A percentile compares a stretch with the other conserved stretches of the same genome.
phyloP scores from a whole-genome alignment of 306 rosid genomes.

The Dalbergia oliveri region DNA sequence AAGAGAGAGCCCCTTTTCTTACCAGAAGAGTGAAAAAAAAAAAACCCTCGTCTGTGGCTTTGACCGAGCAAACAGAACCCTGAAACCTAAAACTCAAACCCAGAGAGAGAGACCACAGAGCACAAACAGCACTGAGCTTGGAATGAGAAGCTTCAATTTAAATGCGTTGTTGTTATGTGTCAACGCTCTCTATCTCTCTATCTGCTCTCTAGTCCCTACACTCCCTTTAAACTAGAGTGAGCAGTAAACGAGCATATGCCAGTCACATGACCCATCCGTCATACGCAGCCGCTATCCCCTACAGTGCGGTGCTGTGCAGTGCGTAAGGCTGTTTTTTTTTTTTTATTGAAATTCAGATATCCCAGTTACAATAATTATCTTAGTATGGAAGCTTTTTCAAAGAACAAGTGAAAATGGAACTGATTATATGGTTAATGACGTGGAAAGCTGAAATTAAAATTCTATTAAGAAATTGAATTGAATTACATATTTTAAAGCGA shows the following conservation, averaged over 20 bases:
- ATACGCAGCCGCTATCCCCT: background rate
- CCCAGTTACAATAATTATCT: no score
- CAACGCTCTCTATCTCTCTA: conserved; percentile 1
- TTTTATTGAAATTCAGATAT: no score
- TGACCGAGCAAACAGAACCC: conserved; percentile 33
- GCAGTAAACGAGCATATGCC: no score
- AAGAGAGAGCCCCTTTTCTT: background rate
- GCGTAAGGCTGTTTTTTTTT: background rate
- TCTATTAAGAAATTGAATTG: no score
- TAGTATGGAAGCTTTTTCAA: no score
- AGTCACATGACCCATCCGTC: background rate
- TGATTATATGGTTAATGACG: no score
- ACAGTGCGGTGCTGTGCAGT: background rate
- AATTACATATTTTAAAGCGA: no score
- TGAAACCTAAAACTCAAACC: background rate
- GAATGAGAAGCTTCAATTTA: background rate
- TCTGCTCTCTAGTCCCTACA: no score
- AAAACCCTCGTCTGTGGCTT: background rate
- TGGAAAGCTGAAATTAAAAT: no score
- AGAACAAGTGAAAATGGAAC: no score
- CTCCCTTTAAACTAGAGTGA: no score
- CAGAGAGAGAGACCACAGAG: background rate
- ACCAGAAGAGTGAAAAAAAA: background rate
- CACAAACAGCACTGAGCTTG: background rate
- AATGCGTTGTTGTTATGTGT: conserved; percentile 27